Conservation (phyloP, 2,329 filamentous ascomycete genomes). For the Hypoxylon sp. region DNA sequence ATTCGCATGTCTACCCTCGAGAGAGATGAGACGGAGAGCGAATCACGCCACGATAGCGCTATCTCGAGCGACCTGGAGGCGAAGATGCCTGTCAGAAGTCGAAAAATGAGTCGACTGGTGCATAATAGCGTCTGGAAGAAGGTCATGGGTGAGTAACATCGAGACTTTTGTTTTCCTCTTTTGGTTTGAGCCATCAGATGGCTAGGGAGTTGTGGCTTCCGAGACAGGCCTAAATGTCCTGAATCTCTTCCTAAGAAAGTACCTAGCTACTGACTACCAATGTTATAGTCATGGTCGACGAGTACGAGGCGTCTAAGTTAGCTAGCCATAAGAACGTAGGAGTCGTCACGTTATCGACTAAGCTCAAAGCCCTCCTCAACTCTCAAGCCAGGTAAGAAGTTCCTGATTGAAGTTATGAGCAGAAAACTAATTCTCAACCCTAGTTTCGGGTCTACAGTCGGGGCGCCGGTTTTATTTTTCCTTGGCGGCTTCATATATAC, state of each 20-base stretch:
- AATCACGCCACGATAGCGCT: slow-evolving; percentile 33
- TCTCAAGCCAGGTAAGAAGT: slow-evolving; percentile 50
- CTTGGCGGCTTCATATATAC: slow-evolving; percentile 53
- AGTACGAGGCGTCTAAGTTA: slow-evolving; percentile 43
- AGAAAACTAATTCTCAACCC: slow-evolving; percentile 7
- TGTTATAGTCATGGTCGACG: slow-evolving; percentile 48
- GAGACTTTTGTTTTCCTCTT: too few relatives aligned
- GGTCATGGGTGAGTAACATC: slow-evolving; percentile 39
- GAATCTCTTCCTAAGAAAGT: too few relatives aligned
- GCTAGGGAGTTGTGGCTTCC: too few relatives aligned
- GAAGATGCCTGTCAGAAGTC: slow-evolving; percentile 7
- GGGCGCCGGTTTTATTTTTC: slow-evolving; percentile 53
- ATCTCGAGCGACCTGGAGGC: slow-evolving; percentile 31
- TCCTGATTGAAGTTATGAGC: background rate
- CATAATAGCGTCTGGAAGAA: slow-evolving; percentile 53
- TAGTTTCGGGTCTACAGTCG: slow-evolving; percentile 53
- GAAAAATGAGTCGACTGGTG: slow-evolving; percentile 38
- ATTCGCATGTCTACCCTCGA: slow-evolving; percentile 52
- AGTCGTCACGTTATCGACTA: slow-evolving; percentile 49
- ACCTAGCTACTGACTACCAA: too few relatives aligned
- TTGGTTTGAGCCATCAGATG: too few relatives aligned
- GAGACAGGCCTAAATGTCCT: too few relatives aligned
- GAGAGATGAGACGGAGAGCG: slow-evolving; percentile 21
- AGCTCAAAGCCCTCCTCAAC: slow-evolving; percentile 51
- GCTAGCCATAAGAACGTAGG: slow-evolving; percentile 16